Evolutionary conservation across 305 asterid species (phyloP).

Genomic region (Fraxinus ornus): DNA sequence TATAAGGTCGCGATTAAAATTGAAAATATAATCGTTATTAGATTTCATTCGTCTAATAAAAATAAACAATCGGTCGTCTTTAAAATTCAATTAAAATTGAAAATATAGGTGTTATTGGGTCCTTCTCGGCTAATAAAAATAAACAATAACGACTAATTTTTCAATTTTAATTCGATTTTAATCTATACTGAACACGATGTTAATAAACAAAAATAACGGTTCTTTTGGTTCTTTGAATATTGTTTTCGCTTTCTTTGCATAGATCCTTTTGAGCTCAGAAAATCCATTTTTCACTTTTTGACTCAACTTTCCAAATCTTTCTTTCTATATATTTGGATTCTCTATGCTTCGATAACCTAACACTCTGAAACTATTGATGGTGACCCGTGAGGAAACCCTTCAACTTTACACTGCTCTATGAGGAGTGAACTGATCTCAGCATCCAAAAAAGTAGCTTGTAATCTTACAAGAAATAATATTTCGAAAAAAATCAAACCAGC

Average conservation of each 20-base stretch:
- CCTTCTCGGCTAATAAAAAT: too few relatives aligned
- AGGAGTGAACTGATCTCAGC: not conserved
- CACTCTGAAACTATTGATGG: not conserved
- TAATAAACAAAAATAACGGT: slow-evolving; percentile 20
- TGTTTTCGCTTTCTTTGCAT: slow-evolving; percentile 32
- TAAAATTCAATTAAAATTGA: too few relatives aligned
- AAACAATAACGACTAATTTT: too few relatives aligned
- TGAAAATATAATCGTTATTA: too few relatives aligned
- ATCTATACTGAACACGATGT: too few relatives aligned
- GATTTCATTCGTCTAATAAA: too few relatives aligned
- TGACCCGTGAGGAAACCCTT: not conserved
- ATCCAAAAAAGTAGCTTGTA: not conserved
- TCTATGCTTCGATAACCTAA: not conserved
- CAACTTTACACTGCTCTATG: not conserved
- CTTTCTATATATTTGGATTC: not conserved
- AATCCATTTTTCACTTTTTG: slow-evolving; percentile 29
- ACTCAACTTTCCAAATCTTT: slow-evolving; percentile 20
- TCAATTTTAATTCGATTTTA: too few relatives aligned
- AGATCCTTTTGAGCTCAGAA: slow-evolving; percentile 20
- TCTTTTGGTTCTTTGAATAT: slow-evolving; percentile 8
- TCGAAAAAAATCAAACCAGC: not conserved
- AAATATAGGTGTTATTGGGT: too few relatives aligned
- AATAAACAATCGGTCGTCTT: too few relatives aligned
- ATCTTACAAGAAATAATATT: not conserved
- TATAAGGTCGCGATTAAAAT: too few relatives aligned